A percentile compares a stretch with the other conserved stretches of the same genome.
Conservation (phyloP, 2,329 filamentous ascomycete species). For the Diaporthe nobilis region DNA sequence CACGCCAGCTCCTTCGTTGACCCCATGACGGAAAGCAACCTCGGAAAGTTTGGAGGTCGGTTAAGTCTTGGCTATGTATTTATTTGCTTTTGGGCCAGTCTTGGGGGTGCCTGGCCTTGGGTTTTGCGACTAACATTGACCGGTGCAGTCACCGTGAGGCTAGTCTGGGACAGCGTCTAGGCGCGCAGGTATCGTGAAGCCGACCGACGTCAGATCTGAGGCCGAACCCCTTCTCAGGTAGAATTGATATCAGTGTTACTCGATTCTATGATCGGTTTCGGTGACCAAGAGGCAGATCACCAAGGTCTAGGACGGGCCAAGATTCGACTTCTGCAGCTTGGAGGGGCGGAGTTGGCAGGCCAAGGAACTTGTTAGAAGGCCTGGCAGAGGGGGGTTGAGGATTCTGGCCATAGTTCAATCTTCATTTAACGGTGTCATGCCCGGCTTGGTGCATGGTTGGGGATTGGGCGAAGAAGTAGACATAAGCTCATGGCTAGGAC, state of each 20-base stretch:
- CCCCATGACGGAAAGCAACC: not conserved
- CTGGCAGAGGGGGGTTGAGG: not conserved
- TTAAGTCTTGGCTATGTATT: not conserved
- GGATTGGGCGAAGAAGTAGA: constrained; percentile 1
- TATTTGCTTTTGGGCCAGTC: not conserved
- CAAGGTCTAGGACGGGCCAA: not conserved
- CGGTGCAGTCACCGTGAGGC: not conserved
- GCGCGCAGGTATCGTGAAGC: not conserved
- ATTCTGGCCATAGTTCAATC: not conserved
- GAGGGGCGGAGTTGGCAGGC: not conserved
- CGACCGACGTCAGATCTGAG: not conserved
- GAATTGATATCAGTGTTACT: not conserved
- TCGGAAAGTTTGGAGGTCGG: constrained; percentile 6
- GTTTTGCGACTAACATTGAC: not conserved
- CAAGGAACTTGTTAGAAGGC: not conserved
- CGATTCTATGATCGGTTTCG: not conserved
- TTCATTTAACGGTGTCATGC: not conserved
- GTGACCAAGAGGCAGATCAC: not conserved
- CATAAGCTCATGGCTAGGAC: constrained; percentile 17
- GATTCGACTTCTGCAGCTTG: not conserved
- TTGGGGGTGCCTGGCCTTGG: not conserved
- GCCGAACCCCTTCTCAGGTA: not conserved
- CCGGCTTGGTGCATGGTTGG: not conserved
- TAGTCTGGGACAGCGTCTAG: not conserved
- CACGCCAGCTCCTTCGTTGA: not conserved